These are phyloP conservation scores for Pinus taeda DNA, from an alignment of 75 land plant genomes.

Conservation along the genomic window DNA sequence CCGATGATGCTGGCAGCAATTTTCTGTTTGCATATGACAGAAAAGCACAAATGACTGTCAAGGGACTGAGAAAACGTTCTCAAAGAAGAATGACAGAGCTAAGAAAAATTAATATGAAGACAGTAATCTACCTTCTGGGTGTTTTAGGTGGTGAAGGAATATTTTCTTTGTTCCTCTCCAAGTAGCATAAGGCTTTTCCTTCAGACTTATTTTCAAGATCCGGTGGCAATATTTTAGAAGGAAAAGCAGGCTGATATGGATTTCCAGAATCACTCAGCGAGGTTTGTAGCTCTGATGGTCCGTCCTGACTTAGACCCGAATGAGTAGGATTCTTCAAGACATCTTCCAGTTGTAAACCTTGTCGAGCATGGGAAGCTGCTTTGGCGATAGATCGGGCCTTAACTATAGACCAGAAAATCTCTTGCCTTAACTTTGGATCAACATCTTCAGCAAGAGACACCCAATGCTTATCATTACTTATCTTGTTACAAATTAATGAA, in stretches of 20 bases:
- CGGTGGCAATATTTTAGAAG: not conserved
- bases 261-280: conserved; percentile 1
- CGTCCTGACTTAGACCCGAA: not conserved
- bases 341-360: not conserved
- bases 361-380: conserved; percentile 8
- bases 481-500: conserved; percentile 10
- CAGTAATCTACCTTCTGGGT: not conserved
- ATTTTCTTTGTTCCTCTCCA: conserved; percentile 2
- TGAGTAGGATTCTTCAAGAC: not conserved
- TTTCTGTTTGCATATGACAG: not conserved
- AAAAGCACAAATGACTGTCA: not conserved
- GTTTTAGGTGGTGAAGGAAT: not conserved
- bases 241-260: not conserved
- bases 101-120: not conserved
- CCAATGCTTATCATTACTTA: conserved; percentile 4
- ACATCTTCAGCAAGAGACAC: conserved; percentile 7
- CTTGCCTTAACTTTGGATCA: not conserved
- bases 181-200: not conserved
- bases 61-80: not conserved
- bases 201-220: not conserved
- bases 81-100: not conserved
- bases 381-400: conserved; percentile 3
- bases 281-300: not conserved
- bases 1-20: conserved; percentile 7
- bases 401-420: not conserved